These are phyloP conservation scores for Pharus latifolius DNA, from an alignment of 176 grass and related monocot genomes.

Conservation along the genomic window DNA sequence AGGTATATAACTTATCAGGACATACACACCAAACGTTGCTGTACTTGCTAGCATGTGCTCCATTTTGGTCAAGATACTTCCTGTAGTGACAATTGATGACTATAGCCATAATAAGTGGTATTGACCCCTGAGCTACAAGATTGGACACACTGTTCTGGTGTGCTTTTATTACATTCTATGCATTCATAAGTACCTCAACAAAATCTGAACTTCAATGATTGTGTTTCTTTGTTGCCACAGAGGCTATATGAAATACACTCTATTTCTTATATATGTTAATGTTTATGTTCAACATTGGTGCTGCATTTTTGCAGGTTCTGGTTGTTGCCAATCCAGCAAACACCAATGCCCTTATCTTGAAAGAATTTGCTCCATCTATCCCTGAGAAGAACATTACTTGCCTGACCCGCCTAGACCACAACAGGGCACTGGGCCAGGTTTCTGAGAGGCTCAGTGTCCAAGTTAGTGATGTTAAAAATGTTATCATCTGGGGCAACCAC, in stretches of 20 bases:
- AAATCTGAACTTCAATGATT: background rate
- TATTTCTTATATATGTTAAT: background rate
- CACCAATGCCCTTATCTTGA: constrained; percentile 96
- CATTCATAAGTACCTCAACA: background rate
- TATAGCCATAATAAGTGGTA: background rate
- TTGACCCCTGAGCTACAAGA: background rate
- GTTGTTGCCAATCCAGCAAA: constrained; percentile 98
- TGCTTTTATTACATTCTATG: background rate
- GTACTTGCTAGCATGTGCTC: background rate
- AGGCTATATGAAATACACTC: background rate
- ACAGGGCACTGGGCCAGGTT: constrained; percentile 85
- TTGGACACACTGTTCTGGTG: background rate
- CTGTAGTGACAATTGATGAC: background rate
- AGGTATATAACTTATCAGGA: constrained; percentile 29
- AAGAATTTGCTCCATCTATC: constrained; percentile 92
- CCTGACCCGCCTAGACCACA: constrained; percentile 89
- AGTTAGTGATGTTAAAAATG: constrained; percentile 90
- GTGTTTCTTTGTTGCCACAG: constrained; percentile 3
- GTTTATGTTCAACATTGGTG: background rate
- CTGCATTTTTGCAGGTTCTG: constrained; percentile 53
- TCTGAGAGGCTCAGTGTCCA: constrained; percentile 76
- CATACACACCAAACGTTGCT: background rate
- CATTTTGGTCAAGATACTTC: background rate
- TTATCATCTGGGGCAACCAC: constrained; percentile 95
- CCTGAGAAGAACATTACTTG: constrained; percentile 95